Base-by-base conservation (phyloP, 2,329 filamentous ascomycete genomes). In the Lasiodiplodia theobromae region DNA sequence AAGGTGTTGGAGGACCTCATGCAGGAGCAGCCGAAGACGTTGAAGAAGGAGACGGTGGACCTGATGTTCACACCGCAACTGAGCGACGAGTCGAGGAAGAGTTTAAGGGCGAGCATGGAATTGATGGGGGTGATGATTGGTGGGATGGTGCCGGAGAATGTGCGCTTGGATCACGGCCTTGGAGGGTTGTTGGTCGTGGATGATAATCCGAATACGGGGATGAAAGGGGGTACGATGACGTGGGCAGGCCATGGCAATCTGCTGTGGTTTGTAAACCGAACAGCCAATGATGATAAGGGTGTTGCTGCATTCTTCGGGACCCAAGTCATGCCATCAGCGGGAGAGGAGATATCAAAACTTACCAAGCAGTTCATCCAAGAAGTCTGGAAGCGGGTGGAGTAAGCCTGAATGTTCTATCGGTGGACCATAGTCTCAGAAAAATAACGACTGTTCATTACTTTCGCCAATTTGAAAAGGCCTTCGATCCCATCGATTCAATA, bases 171-270 rank as follows among this genome's bases (percentile, higher is more conserved):
- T 51, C 63, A 72, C 11, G 70, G 72, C 5, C 70, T 75, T 0
- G 72, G 71, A 21, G 73, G 72, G 4, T 38, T 74, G n/a, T 16
- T 75, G 25, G 16, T 71, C 10, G 68, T 68, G 25, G 69, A 74
- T 52, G 71, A 74, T 68, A 69, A 72, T 2, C 63, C 68, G 40
- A 65, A 72, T 49, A 69, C 62, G 31, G 74, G 72, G 40, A 72
- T 68, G 58, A 73, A 73, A 51, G 72, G 73, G 47, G 71, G 67
- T 1, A 76, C 71, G 8, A 34, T 76, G 18, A 68, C 67, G 1
- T 77, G 75, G 73, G 71, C 69, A 38, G 74, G 75, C 4, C 38
- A 74, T 63, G 71, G 71, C 14, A 76, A 74, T 58, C 31, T 74
- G 12, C 16, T 70, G 25, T 77, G 72, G 74, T 72, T 74, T 68